Evolutionary conservation across 441 rosid genomes (phyloP), one percentile per base, ranked within the genome.

Genomic region (Syzygium syzygioides): DNA sequence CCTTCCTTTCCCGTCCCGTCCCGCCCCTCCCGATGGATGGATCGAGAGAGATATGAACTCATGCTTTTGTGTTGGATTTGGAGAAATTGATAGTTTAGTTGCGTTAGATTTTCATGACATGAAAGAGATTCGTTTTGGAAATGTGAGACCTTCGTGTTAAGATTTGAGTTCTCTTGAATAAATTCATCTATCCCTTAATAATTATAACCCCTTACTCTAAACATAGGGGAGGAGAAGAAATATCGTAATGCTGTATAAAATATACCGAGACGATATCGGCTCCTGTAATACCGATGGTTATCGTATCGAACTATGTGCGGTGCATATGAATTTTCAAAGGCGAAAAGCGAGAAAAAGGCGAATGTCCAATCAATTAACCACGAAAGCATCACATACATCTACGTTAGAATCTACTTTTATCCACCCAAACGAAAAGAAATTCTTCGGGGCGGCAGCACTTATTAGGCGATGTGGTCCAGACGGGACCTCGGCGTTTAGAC

Each of bases 41-140:
- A 45, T 45, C 28, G 10, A 83, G 48, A 28, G 23, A 32, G 14
- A 87, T 80, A 41, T 91, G 86, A 93, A 79, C 91, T 92, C 93
- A 88, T 3, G n/a, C 48, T 23, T 71, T 26, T 76, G 52, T 76
- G n/a, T 76, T 76, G 48, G 52, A 45, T 41, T 41, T 41, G 83
- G 83, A 76, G 23, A 76, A 76, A 41, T 41, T 41, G 83, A 71
- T 76, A 12, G 83, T 76, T 76, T 76, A 13, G n/a, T 11, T 23
- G n/a, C 6, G 83, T 41, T 76, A 41, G 52, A 41, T 76, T 23
- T 62, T 13, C n/a, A 37, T 76, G 83, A 76, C 83, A 12, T 6
- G 4, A 12, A 12, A 76, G 15, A 37, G 80, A 37, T 10, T 20
- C 37, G 3, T 37, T 6, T 23, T 28, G 68, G 32, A 13, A 60